Percentiles rank a stretch among this genome's conserved stretches.
Conservation (phyloP, 306 rosid genomes). For the Fragaria vesca region DNA sequence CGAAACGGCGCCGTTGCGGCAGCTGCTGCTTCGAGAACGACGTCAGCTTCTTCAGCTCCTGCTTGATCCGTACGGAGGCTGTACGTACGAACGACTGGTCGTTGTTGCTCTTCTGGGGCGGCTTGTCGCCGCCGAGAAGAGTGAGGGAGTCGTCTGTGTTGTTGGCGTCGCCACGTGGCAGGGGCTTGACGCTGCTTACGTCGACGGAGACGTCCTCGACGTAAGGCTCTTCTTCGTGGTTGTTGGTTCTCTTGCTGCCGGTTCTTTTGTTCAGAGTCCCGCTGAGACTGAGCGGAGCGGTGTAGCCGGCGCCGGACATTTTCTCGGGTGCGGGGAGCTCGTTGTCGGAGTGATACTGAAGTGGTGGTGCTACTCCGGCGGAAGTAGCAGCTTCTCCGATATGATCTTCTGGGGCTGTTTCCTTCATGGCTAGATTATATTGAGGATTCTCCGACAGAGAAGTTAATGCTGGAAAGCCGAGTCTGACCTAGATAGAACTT, state of each 20-base stretch:
- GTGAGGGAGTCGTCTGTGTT: neutral
- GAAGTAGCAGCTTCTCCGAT: neutral
- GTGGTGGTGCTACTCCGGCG: neutral
- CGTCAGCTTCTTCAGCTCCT: constrained; percentile 47
- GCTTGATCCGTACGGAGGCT: constrained; percentile 37
- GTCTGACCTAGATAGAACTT: neutral
- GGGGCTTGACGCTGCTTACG: constrained; percentile 43
- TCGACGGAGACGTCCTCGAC: constrained; percentile 47
- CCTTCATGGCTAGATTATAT: neutral
- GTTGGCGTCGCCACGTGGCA: neutral
- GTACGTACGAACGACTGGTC: constrained; percentile 20
- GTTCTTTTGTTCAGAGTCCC: constrained; percentile 10
- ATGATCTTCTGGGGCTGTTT: neutral
- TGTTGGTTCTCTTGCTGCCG: neutral
- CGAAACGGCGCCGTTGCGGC: constrained; percentile 35
- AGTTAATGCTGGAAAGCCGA: neutral
- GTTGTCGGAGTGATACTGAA: neutral
- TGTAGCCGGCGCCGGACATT: neutral
- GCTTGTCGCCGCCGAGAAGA: neutral
- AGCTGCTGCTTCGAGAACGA: constrained; percentile 23
- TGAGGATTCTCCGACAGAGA: neutral
- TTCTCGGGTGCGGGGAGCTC: neutral
- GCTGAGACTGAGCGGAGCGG: neutral
- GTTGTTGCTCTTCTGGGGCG: neutral
- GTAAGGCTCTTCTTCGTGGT: constrained; percentile 16